Base-by-base conservation (phyloP, 2,329 filamentous ascomycete species). In the Hypoxylon sp. region DNA sequence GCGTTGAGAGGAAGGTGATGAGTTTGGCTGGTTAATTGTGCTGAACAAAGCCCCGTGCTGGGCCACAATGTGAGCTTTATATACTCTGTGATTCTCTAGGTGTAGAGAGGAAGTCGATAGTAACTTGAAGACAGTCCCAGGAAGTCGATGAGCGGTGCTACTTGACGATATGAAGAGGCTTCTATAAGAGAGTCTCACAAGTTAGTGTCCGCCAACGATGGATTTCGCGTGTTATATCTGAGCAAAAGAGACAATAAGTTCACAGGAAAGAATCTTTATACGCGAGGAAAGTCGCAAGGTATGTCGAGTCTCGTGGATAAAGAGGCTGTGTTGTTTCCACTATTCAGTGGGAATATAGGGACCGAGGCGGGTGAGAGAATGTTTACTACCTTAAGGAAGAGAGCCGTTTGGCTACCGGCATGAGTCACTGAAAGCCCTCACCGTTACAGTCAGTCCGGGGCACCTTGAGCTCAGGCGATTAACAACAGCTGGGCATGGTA, bases 381-480 rank as follows among this genome's bases (percentile, higher is more conserved):
- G 22, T 14, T 33, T 57, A 33, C 58, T 54, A 50, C 27, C 42
- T 48, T 20, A 56, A 42, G 20, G 35, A 17, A 35, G 10, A 37
- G 14, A 46, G 25, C 11, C 20, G 57, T 55, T 35, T 64, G 25
- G 42, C 40, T 68, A 60, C 51, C 66, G 67, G 64, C 72, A 73
- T 75, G 73, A 74, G 66, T 75, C 73, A 75, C 69, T 42, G 33
- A 37, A 25, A 17, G 25, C 8, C 49, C 27, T 49, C 20, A 11
- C 53, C 42, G 42, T 54, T 8, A 8, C 27, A 49, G 37, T 49
- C 37, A 58, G 37, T 61, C 22, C 27, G 20, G n/a, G 11, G 8
- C 49, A 37, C 33, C 17, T 33, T 11, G 7, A 14, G 27, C 30
- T 31, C 13, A 56, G 14, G 25, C 40, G 20, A 44, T 44, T 7